Percentiles rank a stretch among this genome's conserved stretches.
phyloP scores from a whole-genome alignment of 306 rosid species.

The Trifolium dubium region DNA sequence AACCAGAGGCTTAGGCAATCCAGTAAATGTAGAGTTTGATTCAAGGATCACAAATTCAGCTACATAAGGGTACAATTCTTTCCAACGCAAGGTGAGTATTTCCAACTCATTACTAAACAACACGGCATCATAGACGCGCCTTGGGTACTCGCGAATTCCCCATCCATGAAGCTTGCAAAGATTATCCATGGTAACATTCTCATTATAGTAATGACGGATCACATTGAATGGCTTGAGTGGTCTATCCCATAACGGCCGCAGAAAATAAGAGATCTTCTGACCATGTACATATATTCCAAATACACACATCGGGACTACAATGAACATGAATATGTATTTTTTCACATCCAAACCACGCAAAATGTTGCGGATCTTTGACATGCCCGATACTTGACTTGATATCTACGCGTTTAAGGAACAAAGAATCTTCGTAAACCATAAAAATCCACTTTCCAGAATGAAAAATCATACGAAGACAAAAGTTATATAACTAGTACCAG shows the following conservation, averaged over 20 bases:
- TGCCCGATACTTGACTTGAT: constrained; percentile 66
- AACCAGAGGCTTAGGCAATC: constrained; percentile 69
- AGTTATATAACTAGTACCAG: background rate
- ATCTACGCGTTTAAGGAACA: constrained; percentile 60
- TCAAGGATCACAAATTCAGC: constrained; percentile 89
- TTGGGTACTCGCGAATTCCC: constrained; percentile 85
- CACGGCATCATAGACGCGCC: constrained; percentile 95
- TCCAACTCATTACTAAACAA: constrained; percentile 93
- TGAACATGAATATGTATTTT: constrained; percentile 69
- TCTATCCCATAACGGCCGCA: constrained; percentile 91
- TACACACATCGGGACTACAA: constrained; percentile 66
- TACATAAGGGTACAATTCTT: constrained; percentile 84
- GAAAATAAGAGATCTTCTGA: constrained; percentile 93
- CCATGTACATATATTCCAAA: constrained; percentile 79
- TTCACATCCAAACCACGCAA: constrained; percentile 81
- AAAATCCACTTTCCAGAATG: background rate
- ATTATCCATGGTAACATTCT: constrained; percentile 81
- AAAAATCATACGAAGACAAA: constrained; percentile 4
- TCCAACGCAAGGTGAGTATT: constrained; percentile 85
- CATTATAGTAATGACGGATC: constrained; percentile 85
- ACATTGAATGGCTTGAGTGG: constrained; percentile 83
- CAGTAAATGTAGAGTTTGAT: constrained; percentile 93
- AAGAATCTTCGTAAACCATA: constrained; percentile 12
- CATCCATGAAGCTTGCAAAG: constrained; percentile 95
- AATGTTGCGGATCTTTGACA: constrained; percentile 86